phyloP scores from a whole-genome alignment of 2,329 filamentous ascomycete species.

The Fusarium praegraminearum region DNA sequence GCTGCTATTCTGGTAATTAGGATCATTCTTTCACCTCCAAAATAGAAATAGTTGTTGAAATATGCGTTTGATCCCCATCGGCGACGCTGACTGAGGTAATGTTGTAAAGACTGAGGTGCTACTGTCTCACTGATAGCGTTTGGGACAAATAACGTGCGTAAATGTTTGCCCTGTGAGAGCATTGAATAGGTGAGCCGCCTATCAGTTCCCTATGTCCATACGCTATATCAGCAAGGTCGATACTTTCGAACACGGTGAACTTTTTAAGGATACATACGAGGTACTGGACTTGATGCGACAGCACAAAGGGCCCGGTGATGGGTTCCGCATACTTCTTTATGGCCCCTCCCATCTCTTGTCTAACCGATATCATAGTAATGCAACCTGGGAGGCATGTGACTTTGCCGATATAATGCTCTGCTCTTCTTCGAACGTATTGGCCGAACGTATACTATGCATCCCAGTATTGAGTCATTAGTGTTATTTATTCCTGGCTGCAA shows the following conservation, averaged over 20 bases:
- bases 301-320: background rate
- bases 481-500: too few species aligned
- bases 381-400: background rate
- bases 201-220: too few species aligned
- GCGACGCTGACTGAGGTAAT: constrained; percentile 51
- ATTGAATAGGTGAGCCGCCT: too few species aligned
- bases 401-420: background rate
- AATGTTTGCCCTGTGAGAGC: too few species aligned
- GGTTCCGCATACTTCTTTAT: background rate
- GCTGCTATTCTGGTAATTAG: constrained; percentile 51
- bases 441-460: background rate
- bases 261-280: too few species aligned
- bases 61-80: constrained; percentile 53
- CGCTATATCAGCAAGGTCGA: too few species aligned
- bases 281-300: too few species aligned
- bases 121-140: constrained; percentile 37
- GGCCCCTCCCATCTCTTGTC: background rate
- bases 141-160: too few species aligned
- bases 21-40: constrained; percentile 54
- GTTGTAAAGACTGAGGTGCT: constrained; percentile 49
- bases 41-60: constrained; percentile 54
- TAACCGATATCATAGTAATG: background rate
- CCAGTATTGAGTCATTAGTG: too few species aligned
- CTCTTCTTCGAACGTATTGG: background rate
- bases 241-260: too few species aligned